Conservation (phyloP, 148 eudicot genomes). For the Linanthus parryae region DNA sequence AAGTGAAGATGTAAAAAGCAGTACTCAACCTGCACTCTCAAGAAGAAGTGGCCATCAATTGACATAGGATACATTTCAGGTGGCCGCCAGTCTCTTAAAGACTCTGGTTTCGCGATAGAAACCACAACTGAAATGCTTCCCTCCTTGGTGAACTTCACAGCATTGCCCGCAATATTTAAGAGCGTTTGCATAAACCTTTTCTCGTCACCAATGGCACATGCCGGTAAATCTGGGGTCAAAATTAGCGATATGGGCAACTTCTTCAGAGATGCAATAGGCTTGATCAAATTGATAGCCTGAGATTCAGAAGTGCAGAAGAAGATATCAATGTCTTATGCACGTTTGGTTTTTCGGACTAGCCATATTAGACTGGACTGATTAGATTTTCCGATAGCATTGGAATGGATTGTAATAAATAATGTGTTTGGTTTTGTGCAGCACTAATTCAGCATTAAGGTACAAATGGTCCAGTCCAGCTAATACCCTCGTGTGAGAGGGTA, state of each 20-base stretch:
- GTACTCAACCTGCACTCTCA: slow-evolving; percentile 70
- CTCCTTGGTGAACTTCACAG: slow-evolving; percentile 84
- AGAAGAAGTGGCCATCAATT: slow-evolving; percentile 57
- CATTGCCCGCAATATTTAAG: slow-evolving; percentile 79
- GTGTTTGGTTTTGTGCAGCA: too few relatives aligned
- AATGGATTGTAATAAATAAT: too few relatives aligned
- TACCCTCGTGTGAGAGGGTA: too few relatives aligned
- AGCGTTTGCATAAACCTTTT: slow-evolving; percentile 81
- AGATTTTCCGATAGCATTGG: too few relatives aligned
- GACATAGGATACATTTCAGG: slow-evolving; percentile 58
- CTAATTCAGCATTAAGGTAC: too few relatives aligned
- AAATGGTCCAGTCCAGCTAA: too few relatives aligned
- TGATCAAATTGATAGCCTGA: slow-evolving; percentile 72
- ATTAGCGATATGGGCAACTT: slow-evolving; percentile 46
- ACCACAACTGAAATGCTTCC: slow-evolving; percentile 69
- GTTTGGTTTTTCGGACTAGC: too few relatives aligned
- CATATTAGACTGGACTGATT: too few relatives aligned
- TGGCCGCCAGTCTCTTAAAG: slow-evolving; percentile 57
- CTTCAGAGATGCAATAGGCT: slow-evolving; percentile 80
- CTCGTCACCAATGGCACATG: slow-evolving; percentile 78
- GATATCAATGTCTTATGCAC: too few relatives aligned
- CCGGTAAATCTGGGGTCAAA: slow-evolving; percentile 68
- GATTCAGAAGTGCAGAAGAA: too few relatives aligned
- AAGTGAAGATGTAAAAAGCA: background rate
- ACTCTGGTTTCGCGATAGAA: slow-evolving; percentile 52